A percentile compares a stretch with the other conserved stretches of the same genome.
Conservation (phyloP, 495 filamentous ascomycete species). For the Neurospora africana region DNA sequence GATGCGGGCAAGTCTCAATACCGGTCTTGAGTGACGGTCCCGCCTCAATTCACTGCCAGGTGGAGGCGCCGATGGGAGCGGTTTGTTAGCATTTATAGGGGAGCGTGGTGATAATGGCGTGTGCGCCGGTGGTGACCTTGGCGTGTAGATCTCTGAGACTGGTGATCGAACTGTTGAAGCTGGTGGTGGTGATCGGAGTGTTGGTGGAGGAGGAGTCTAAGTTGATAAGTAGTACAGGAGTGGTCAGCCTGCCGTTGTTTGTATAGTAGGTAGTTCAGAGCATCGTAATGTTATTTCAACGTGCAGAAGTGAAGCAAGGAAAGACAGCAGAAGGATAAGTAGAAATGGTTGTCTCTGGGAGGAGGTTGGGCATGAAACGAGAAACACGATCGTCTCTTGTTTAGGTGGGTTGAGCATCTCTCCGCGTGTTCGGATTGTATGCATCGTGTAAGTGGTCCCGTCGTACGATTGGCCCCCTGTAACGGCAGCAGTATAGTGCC, state of each 20-base stretch:
- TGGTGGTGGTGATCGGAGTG: neutral
- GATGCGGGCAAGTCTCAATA: slow-evolving; percentile 40
- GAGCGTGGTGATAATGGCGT: slow-evolving; percentile 23
- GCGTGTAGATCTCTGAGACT: slow-evolving; percentile 10
- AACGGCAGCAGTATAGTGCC: neutral
- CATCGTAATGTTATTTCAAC: neutral
- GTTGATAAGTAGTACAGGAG: slow-evolving; percentile 4
- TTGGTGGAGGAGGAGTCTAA: neutral
- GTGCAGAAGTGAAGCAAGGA: neutral
- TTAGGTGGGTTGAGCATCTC: neutral
- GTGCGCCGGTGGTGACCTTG: slow-evolving; percentile 15
- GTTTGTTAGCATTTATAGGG: slow-evolving; percentile 38
- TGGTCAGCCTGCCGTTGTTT: slow-evolving; percentile 11
- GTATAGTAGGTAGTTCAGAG: neutral
- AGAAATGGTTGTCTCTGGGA: neutral
- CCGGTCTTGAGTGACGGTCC: slow-evolving; percentile 27
- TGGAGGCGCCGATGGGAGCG: slow-evolving; percentile 40
- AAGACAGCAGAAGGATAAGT: neutral
- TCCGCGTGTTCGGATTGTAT: neutral
- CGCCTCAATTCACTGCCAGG: slow-evolving; percentile 33
- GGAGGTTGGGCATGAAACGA: neutral
- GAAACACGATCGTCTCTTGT: neutral
- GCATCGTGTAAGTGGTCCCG: neutral
- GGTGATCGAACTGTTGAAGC: neutral
- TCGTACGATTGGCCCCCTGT: neutral